Evolutionary conservation across 2,329 filamentous ascomycete genomes (phyloP).

Genomic region (Ilyonectria robusta): DNA sequence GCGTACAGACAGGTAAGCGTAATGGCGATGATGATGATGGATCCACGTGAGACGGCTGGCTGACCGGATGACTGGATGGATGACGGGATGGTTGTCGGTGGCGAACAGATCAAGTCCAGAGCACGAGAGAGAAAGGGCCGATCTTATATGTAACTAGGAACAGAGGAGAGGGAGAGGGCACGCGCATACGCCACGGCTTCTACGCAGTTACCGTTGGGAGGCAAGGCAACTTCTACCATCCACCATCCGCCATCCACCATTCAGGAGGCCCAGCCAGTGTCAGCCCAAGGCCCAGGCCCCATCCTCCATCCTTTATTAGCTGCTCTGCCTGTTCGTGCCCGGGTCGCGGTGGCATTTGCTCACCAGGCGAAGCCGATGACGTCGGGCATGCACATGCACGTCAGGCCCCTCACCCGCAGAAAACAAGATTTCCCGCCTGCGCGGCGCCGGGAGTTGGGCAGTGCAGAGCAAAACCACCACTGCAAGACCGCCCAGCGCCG

Average conservation of each 20-base stretch:
- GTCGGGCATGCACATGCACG: constrained; percentile 46
- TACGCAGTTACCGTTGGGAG: not conserved
- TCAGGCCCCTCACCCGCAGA: constrained; percentile 40
- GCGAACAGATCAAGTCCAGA: constrained; percentile 12
- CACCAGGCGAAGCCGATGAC: constrained; percentile 38
- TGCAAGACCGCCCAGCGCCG: not conserved
- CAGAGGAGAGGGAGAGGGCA: constrained; percentile 1
- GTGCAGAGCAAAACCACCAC: not conserved
- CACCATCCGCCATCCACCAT: not conserved
- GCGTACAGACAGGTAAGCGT: not conserved
- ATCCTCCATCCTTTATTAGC: not conserved
- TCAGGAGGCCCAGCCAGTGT: not conserved
- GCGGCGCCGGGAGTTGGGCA: constrained; percentile 1
- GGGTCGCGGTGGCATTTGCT: constrained; percentile 22
- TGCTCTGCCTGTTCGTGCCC: no score
- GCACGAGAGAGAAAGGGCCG: constrained; percentile 28
- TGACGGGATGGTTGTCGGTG: constrained; percentile 28
- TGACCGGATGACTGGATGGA: constrained; percentile 15
- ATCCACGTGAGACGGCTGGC: constrained; percentile 26
- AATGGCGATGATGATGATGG: constrained; percentile 19
- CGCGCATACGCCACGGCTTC: constrained; percentile 18
- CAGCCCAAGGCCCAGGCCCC: not conserved
- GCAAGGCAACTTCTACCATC: not conserved
- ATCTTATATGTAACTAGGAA: constrained; percentile 43
- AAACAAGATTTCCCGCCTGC: constrained; percentile 43